A percentile compares a stretch with the other conserved stretches of the same genome.
Evolutionary conservation across 805 yeast genomes (phyloP).

Genomic region (Monosporozyma siamensis): DNA sequence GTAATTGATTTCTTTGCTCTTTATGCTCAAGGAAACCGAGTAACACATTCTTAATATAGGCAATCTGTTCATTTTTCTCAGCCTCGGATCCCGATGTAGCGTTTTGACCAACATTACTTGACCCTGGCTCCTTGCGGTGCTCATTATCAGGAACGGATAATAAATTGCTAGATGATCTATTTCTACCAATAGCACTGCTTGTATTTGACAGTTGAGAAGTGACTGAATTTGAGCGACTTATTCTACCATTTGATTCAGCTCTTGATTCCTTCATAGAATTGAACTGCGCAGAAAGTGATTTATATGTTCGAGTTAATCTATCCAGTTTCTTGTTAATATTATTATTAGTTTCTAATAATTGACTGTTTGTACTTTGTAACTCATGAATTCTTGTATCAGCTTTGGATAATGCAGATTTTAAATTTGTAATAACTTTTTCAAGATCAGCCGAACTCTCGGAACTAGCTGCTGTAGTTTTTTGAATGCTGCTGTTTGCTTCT

Average conservation of each 20-base stretch:
- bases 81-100: slow-evolving; percentile 7
- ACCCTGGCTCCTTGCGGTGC: slow-evolving; percentile 8
- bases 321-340: slow-evolving; percentile 61
- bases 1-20: slow-evolving; percentile 77
- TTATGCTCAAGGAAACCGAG: slow-evolving; percentile 84
- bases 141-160: slow-evolving; percentile 7
- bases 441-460: slow-evolving; percentile 28
- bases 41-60: slow-evolving; percentile 83
- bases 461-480: slow-evolving; percentile 20
- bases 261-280: slow-evolving; percentile 35
- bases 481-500: slow-evolving; percentile 23
- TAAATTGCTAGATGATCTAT: slow-evolving; percentile 6
- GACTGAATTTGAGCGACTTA: slow-evolving; percentile 33
- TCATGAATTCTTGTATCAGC: slow-evolving; percentile 47
- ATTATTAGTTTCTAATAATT: slow-evolving; percentile 53
- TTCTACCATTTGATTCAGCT: slow-evolving; percentile 17
- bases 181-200: neutral
- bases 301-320: slow-evolving; percentile 61
- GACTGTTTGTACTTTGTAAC: slow-evolving; percentile 41
- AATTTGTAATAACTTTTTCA: slow-evolving; percentile 27
- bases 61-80: slow-evolving; percentile 41
- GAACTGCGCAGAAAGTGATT: slow-evolving; percentile 50
- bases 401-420: slow-evolving; percentile 45
- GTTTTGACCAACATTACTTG: slow-evolving; percentile 5
- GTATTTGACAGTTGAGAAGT: slow-evolving; percentile 17